Evolutionary conservation across 495 filamentous ascomycete species (phyloP).

Genomic region (Neurospora discreta): DNA sequence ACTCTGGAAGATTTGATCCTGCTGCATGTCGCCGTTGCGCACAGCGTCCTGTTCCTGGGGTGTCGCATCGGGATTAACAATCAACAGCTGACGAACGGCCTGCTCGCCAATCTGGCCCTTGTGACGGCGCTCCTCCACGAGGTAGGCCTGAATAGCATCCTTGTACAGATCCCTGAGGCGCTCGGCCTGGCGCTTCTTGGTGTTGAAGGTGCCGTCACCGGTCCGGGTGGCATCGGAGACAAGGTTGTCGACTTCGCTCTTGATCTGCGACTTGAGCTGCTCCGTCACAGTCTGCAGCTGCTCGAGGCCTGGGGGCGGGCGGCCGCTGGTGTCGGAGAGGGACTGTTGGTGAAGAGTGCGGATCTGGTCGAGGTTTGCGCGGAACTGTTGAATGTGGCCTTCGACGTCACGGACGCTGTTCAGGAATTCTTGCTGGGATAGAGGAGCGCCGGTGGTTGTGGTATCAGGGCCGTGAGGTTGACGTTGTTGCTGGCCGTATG

Average conservation of each 20-base stretch:
- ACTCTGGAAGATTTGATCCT: constrained; percentile 66
- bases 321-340: constrained; percentile 41
- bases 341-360: constrained; percentile 49
- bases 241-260: constrained; percentile 55
- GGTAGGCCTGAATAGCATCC: constrained; percentile 49
- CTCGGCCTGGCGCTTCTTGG: constrained; percentile 53
- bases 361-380: constrained; percentile 43
- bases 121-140: constrained; percentile 55
- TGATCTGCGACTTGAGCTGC: constrained; percentile 50
- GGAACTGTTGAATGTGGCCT: constrained; percentile 45
- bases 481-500: constrained; percentile 4
- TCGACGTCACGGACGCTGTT: constrained; percentile 45
- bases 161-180: constrained; percentile 55
- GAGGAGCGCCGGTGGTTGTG: constrained; percentile 23
- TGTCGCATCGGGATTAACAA: constrained; percentile 62
- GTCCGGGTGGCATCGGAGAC: constrained; percentile 52
- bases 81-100: constrained; percentile 61
- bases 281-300: constrained; percentile 47
- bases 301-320: constrained; percentile 41
- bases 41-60: constrained; percentile 54
- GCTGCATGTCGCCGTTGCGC: constrained; percentile 54
- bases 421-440: constrained; percentile 49
- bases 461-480: constrained; percentile 5
- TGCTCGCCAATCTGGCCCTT: constrained; percentile 54
- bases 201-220: constrained; percentile 34